These are phyloP conservation scores for Cornus florida DNA, from an alignment of 148 eudicot species.

Conservation along the genomic window DNA sequence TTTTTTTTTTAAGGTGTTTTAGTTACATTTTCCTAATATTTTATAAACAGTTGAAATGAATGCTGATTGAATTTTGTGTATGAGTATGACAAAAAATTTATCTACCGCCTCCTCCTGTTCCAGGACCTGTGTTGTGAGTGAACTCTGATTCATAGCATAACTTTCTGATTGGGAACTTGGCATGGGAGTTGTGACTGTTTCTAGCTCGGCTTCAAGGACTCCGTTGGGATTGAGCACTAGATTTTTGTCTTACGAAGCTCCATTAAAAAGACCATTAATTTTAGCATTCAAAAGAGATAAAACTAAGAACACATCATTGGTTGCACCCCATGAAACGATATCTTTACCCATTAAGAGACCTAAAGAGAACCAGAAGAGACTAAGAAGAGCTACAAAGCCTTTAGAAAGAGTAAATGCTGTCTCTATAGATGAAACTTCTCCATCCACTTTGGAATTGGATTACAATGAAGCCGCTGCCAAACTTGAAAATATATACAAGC, in stretches of 20 bases:
- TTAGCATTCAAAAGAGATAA: constrained; percentile 65
- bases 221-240: constrained; percentile 57
- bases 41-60: background rate
- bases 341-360: constrained; percentile 43
- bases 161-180: constrained; percentile 22
- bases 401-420: constrained; percentile 47
- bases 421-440: constrained; percentile 42
- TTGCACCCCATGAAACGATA: constrained; percentile 46
- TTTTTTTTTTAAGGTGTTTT: too few relatives aligned
- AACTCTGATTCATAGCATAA: background rate
- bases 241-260: constrained; percentile 37
- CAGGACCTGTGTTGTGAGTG: background rate
- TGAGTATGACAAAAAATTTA: background rate
- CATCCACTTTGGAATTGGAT: constrained; percentile 59
- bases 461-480: constrained; percentile 85
- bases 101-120: background rate
- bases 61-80: constrained; percentile 2
- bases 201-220: constrained; percentile 80
- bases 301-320: constrained; percentile 45
- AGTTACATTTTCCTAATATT: background rate
- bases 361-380: constrained; percentile 61
- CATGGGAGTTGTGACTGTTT: constrained; percentile 97
- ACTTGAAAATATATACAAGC: constrained; percentile 74
- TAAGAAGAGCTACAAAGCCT: constrained; percentile 43
- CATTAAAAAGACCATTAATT: constrained; percentile 41